Evolutionary conservation across 140 eudicot genomes (phyloP).

Genomic region (Oenanthe javanica): DNA sequence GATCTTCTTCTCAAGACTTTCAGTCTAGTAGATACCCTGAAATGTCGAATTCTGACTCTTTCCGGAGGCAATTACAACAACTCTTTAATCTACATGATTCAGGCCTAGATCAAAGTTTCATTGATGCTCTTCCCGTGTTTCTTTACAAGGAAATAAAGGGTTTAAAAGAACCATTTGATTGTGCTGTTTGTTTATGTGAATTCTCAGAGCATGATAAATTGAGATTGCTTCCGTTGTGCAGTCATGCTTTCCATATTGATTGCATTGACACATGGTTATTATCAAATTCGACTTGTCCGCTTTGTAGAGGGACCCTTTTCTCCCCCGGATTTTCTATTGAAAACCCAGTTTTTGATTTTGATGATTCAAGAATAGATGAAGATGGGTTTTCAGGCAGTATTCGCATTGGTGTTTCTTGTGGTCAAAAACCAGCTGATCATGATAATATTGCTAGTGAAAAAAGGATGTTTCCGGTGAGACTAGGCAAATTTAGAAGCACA

Average conservation of each 20-base stretch:
- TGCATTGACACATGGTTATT: conserved; percentile 92
- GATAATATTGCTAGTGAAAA: conserved; percentile 37
- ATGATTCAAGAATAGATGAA: conserved; percentile 40
- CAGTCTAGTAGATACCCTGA: conserved; percentile 58
- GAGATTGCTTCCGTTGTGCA: conserved; percentile 68
- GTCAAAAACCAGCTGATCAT: conserved; percentile 31
- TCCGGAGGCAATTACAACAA: conserved; percentile 74
- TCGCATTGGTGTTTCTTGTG: conserved; percentile 28
- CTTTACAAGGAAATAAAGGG: conserved; percentile 74
- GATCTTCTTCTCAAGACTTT: conserved; percentile 28
- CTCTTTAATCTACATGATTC: conserved; percentile 81
- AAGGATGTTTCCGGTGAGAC: conserved; percentile 79
- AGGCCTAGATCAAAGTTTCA: conserved; percentile 72
- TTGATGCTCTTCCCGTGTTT: conserved; percentile 90
- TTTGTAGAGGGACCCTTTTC: conserved; percentile 79
- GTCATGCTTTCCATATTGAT: conserved; percentile 92
- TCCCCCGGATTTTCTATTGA: conserved; percentile 59
- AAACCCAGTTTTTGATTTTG: conserved; percentile 57
- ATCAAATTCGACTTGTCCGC: conserved; percentile 89
- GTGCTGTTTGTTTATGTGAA: conserved; percentile 92
- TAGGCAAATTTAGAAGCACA: conserved; percentile 74
- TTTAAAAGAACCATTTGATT: conserved; percentile 90
- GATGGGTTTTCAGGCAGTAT: conserved; percentile 34
- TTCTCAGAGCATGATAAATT: conserved; percentile 70
- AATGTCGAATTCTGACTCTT: conserved; percentile 39